Evolutionary conservation across 2,329 filamentous ascomycete species (phyloP).

Genomic region (Gyromitra esculenta): DNA sequence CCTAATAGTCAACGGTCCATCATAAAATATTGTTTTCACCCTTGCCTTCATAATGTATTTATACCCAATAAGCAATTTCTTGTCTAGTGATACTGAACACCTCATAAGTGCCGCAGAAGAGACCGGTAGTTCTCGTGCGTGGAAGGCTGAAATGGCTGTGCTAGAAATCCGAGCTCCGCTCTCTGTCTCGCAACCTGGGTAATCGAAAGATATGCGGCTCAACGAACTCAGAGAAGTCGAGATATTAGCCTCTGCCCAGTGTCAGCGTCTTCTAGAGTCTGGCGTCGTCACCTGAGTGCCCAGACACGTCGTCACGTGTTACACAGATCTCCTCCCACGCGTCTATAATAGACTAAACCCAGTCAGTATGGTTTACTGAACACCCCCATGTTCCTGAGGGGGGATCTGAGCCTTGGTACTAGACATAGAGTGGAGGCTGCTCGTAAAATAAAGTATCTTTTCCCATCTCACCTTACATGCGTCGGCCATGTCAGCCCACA

Average conservation of each 20-base stretch:
- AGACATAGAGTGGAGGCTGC: neutral
- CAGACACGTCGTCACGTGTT: constrained; percentile 31
- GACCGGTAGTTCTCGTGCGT: constrained; percentile 3
- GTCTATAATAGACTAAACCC: neutral
- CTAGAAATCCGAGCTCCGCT: neutral
- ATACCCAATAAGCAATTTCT: constrained; percentile 3
- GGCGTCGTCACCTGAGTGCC: neutral
- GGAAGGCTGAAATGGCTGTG: neutral
- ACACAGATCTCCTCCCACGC: constrained; percentile 12
- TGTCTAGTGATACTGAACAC: constrained; percentile 21
- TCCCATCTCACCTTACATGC: constrained; percentile 45
- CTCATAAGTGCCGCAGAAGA: constrained; percentile 28
- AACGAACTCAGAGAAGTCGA: neutral
- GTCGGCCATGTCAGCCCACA: constrained; percentile 34
- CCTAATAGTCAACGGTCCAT: neutral
- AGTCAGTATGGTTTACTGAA: neutral
- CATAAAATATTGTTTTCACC: constrained; percentile 8
- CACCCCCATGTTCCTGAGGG: constrained; percentile 1
- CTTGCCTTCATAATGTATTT: neutral
- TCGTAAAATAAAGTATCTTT: neutral
- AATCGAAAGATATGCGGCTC: constrained; percentile 7
- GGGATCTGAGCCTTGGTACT: neutral
- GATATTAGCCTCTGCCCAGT: neutral
- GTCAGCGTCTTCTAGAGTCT: neutral
- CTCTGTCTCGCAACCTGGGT: neutral